Evolutionary conservation across 2,329 filamentous ascomycete genomes (phyloP), one percentile per base, ranked within the genome.

Genomic region (Neopestalotiopsis sp.): DNA sequence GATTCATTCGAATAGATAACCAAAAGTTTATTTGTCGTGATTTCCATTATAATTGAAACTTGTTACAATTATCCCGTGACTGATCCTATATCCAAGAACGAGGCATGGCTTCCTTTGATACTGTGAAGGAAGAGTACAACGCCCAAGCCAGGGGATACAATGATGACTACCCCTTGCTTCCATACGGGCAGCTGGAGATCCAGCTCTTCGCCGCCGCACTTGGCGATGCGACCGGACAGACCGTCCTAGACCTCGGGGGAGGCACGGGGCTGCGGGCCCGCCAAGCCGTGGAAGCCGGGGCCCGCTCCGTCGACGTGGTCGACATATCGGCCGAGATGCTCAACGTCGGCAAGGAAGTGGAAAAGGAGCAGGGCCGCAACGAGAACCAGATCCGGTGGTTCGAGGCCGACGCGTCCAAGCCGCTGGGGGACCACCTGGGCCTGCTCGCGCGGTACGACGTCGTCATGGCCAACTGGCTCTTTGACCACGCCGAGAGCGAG

Each of bases 401-500:
- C 65, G 70, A 72, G n/a, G 76, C 69, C 2, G 77, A 78, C 65
- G 71, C 72, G 6, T 67, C 74, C 24, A 58, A 74, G 67, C 71
- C 76, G 14, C 67, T 79, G 10, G 24, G 24, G 24, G 61, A 64
- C 3, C 71, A 75, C 38, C 70, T 76, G 28, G 61, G 67, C 5
- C 65, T 49, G n/a, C 34, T 10, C 34, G 38, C 24, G 68, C 6
- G 67, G 9, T 80, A 80, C 69, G 78, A 79, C 66, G 65, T 79
- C 20, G 75, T 78, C 59, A 78, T 79, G 76, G 77, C 73, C 3
- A 78, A 79, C 68, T 79, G 77, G 77, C 66, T 77, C 32, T 74
- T 80, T 66, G 75, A 77, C 67, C 76, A 77, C 69, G 76, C 75
- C 20, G 70, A 69, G 6, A 74, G 53, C 32, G 38, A 73, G 20